Base-by-base conservation (phyloP, 495 filamentous ascomycete genomes). In the Massariosphaeria phaeospora region DNA sequence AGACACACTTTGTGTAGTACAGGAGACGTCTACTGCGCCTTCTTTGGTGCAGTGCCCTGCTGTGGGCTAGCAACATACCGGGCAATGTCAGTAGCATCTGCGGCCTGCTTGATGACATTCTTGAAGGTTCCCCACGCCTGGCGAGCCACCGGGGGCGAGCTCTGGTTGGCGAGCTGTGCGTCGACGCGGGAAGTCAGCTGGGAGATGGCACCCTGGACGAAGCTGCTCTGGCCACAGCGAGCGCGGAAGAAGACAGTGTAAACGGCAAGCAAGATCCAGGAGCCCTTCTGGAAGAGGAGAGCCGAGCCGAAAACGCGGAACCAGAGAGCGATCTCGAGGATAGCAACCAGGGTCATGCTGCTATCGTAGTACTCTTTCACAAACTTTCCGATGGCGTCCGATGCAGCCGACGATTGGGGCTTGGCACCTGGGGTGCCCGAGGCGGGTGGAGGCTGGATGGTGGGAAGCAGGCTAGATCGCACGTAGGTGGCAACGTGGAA, bases 321-420 rank as follows among this genome's bases (percentile, higher is more conserved):
- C 81, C 89, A 89, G 51, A 97, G 81, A 84, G 48, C 57, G 54
- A 75, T 74, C 46, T 75, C 72, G 42, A 75, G 71, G 27, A 69
- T 55, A 44, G 72, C 72, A 24, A 75, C 72, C 29, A 74, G 57
- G 10, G 63, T 68, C 72, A 75, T 75, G 65, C 67, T 70, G 40
- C 79, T 72, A 69, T 97, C 94, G 66, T 97, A 97, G 77, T 97
- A 95, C 68, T 91, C 82, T 81, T 96, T 98, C 69, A 98, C 90
- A 67, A 98, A 98, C 55, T 75, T 74, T 43, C 88, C 89, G 67
- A 98, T 95, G 54, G 75, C 80, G 48, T 96, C 89, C 13, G 86
- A 81, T 21, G 88, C 66, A 8, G 25, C 63, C 11, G 67, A 62
- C 7, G 85, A 76, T 63, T 84, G 84, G 55, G 81, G 74, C 67